phyloP scores from a whole-genome alignment of 306 rosid genomes.

The Notholithocarpus densiflorus region DNA sequence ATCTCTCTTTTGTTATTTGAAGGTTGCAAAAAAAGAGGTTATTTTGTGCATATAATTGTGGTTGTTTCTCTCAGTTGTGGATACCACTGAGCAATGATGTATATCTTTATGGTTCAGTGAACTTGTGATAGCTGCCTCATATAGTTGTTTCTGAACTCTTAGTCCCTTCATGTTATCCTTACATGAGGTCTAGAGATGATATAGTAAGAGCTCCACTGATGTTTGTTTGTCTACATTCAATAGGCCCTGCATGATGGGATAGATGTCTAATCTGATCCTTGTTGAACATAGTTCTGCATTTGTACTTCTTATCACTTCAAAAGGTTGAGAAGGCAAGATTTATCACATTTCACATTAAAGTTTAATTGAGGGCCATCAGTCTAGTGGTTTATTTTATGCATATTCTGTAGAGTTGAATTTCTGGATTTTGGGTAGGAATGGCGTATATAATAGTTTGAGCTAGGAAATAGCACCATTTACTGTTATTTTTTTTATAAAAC shows the following conservation, averaged over 20 bases:
- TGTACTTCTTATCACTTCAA: background rate
- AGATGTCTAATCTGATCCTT: too few relatives aligned
- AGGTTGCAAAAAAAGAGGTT: background rate
- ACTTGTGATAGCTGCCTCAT: background rate
- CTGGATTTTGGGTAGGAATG: background rate
- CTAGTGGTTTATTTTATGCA: background rate
- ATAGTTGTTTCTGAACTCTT: background rate
- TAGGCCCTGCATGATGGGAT: too few relatives aligned
- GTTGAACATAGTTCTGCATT: too few relatives aligned
- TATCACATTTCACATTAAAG: background rate
- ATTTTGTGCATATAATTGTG: conserved; percentile 8
- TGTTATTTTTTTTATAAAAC: background rate
- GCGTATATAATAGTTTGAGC: background rate
- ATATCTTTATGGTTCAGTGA: background rate
- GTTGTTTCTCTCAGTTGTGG: background rate
- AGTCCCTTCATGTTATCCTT: background rate
- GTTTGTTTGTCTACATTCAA: background rate
- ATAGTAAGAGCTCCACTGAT: background rate
- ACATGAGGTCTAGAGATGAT: background rate
- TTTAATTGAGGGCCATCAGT: background rate
- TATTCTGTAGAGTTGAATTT: background rate
- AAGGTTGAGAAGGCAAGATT: background rate
- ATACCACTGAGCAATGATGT: background rate
- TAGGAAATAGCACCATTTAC: conserved; percentile 11
- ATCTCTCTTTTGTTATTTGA: background rate